Percentiles rank a stretch among this genome's conserved stretches.
phyloP scores from a whole-genome alignment of 495 filamentous ascomycete species.

The Daldinia caldariorum region DNA sequence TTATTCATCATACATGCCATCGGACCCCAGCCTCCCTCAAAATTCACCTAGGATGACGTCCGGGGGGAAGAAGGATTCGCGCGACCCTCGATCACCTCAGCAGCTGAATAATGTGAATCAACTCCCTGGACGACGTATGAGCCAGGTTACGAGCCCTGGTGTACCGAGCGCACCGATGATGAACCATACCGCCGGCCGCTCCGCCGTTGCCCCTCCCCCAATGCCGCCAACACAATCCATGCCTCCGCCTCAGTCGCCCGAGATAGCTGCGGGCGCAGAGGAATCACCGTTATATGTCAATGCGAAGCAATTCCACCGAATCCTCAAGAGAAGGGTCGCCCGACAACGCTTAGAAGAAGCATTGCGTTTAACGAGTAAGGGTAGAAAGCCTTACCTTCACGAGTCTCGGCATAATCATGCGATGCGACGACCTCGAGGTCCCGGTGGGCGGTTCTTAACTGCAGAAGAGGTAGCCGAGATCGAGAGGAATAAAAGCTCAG shows the following conservation, averaged over 20 bases:
- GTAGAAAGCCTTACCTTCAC: constrained; percentile 95
- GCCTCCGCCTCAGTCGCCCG: constrained; percentile 80
- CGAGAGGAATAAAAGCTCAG: constrained; percentile 67
- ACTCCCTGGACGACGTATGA: constrained; percentile 63
- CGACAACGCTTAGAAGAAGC: constrained; percentile 93
- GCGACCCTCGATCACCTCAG: constrained; percentile 69
- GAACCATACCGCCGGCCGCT: constrained; percentile 58
- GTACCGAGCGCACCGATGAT: constrained; percentile 67
- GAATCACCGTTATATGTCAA: constrained; percentile 98
- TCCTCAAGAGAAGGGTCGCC: constrained; percentile 91
- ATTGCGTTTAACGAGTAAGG: constrained; percentile 89
- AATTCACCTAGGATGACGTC: constrained; percentile 67
- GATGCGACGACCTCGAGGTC: constrained; percentile 93
- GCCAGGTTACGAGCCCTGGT: constrained; percentile 71
- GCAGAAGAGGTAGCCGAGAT: constrained; percentile 97
- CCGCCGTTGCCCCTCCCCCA: constrained; percentile 57
- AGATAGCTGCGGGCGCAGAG: constrained; percentile 82
- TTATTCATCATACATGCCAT: constrained; percentile 62
- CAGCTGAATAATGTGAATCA: constrained; percentile 65
- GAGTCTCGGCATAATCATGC: constrained; percentile 99
- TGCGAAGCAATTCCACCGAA: constrained; percentile 98
- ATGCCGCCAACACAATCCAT: constrained; percentile 58
- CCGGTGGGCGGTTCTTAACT: constrained; percentile 96
- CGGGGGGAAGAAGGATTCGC: constrained; percentile 65
- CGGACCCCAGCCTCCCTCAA: constrained; percentile 65